Conservation (phyloP, 768 basidiomycete genomes). For the Rhizopogon vinicolor region DNA sequence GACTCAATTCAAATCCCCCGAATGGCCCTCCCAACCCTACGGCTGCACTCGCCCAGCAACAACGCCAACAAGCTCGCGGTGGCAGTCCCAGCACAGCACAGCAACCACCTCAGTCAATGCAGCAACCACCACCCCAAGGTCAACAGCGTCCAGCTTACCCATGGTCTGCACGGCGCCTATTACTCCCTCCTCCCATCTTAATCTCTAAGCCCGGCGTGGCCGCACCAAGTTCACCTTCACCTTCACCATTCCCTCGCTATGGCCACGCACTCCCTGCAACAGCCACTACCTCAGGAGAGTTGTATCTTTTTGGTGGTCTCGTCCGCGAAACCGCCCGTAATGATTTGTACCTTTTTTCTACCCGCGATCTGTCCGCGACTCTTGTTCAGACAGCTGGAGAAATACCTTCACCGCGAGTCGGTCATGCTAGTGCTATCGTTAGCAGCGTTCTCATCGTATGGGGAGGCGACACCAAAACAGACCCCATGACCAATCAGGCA, state of each 20-base stretch:
- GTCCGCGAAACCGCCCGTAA: constrained; percentile 87
- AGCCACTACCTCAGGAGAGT: constrained; percentile 77
- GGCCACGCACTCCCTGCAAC: constrained; percentile 87
- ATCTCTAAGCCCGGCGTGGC: constrained; percentile 60
- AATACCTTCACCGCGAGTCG: constrained; percentile 86
- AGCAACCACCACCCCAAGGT: constrained; percentile 21
- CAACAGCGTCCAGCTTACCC: constrained; percentile 64
- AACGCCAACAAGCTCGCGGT: constrained; percentile 33
- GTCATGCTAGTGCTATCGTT: constrained; percentile 93
- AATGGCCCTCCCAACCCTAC: constrained; percentile 18
- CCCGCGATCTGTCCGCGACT: constrained; percentile 72
- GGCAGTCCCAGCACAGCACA: constrained; percentile 25
- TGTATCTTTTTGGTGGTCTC: constrained; percentile 96
- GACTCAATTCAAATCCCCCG: constrained; percentile 18
- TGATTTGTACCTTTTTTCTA: constrained; percentile 89
- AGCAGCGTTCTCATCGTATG: constrained; percentile 95
- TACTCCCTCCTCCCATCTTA: constrained; percentile 61
- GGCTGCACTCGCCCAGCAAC: constrained; percentile 25
- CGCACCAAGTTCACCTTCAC: constrained; percentile 66
- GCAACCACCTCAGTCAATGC: constrained; percentile 22
- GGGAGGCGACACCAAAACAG: constrained; percentile 95
- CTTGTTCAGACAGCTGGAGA: constrained; percentile 87
- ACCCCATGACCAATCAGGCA: constrained; percentile 48
- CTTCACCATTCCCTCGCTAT: constrained; percentile 93
- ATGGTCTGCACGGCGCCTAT: constrained; percentile 76